Evolutionary conservation across 371 early-diverging fungal species (phyloP).

Genomic region (Rhizopus delemar): DNA sequence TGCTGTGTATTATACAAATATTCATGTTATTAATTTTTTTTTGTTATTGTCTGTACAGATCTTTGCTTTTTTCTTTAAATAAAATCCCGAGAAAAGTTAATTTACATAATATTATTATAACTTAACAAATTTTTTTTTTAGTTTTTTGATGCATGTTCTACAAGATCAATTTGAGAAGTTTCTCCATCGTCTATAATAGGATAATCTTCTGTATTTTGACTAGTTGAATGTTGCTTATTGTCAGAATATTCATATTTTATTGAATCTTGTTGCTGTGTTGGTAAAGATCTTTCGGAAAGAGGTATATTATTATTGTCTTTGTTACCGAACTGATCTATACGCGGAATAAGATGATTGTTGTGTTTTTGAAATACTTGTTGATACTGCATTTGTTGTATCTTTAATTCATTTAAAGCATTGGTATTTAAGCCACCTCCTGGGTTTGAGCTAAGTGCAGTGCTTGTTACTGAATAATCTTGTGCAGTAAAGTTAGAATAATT

Average conservation of each 20-base stretch:
- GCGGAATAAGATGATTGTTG: slow-evolving; percentile 18
- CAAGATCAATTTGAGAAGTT: slow-evolving; percentile 23
- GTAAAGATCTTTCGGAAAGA: not conserved
- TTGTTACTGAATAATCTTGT: slow-evolving; percentile 26
- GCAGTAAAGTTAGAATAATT: slow-evolving; percentile 25
- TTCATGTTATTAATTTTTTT: too few species aligned
- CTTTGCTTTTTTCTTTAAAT: too few species aligned
- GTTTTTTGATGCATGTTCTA: slow-evolving; percentile 18
- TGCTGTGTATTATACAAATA: too few species aligned
- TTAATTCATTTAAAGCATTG: slow-evolving; percentile 25
- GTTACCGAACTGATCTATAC: not conserved
- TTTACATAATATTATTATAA: too few species aligned
- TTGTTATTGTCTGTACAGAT: too few species aligned
- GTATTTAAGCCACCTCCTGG: slow-evolving; percentile 14
- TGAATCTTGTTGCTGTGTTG: not conserved
- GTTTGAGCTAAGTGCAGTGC: not conserved
- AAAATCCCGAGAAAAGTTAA: too few species aligned
- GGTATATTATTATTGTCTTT: not conserved
- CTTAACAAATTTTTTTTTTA: not conserved
- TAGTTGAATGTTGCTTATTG: not conserved
- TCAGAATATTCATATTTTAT: not conserved
- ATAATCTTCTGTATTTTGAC: slow-evolving; percentile 17
- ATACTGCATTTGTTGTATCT: slow-evolving; percentile 28
- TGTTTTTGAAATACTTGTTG: slow-evolving; percentile 30
- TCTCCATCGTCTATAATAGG: slow-evolving; percentile 24